Evolutionary conservation across 2,329 filamentous ascomycete genomes (phyloP).

Genomic region (Chaetomiaceae sp.): DNA sequence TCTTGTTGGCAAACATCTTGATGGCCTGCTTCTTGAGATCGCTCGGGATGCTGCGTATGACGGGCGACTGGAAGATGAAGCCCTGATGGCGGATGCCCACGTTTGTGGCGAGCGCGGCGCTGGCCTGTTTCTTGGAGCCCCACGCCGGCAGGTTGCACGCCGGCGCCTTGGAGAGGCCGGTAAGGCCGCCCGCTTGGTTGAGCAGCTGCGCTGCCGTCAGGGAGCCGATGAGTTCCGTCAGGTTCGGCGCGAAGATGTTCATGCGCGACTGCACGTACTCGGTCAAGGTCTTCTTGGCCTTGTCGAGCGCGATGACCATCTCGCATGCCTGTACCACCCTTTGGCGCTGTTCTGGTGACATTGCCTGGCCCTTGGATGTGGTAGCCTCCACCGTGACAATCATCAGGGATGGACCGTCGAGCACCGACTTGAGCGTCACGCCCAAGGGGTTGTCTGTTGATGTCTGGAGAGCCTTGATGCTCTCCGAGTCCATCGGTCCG

Average conservation of each 20-base stretch:
- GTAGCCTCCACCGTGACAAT: conserved; percentile 93
- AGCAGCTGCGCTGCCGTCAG: conserved; percentile 94
- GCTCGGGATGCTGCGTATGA: conserved; percentile 77
- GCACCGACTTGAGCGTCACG: conserved; percentile 68
- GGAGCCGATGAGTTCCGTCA: conserved; percentile 85
- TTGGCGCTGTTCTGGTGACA: conserved; percentile 70
- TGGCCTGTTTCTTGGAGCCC: conserved; percentile 81
- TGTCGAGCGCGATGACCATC: conserved; percentile 82
- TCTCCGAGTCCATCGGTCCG: conserved; percentile 74
- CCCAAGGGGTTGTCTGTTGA: conserved; percentile 75
- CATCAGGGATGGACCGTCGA: conserved; percentile 90
- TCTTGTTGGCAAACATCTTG: conserved; percentile 89
- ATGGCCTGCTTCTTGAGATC: conserved; percentile 91
- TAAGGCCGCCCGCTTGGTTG: conserved; percentile 85
- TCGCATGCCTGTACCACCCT: conserved; percentile 74
- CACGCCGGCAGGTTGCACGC: conserved; percentile 89
- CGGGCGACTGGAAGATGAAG: conserved; percentile 85
- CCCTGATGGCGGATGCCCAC: conserved; percentile 87
- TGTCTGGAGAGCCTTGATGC: conserved; percentile 73
- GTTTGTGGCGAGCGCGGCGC: conserved; percentile 81
- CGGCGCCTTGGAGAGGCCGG: conserved; percentile 84
- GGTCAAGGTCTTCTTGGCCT: conserved; percentile 78
- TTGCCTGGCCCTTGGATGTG: conserved; percentile 74
- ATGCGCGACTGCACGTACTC: conserved; percentile 96
- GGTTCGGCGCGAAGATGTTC: conserved; percentile 90